These are phyloP conservation scores for Oryza punctata DNA, from an alignment of 176 grass and related monocot species.

Conservation along the genomic window DNA sequence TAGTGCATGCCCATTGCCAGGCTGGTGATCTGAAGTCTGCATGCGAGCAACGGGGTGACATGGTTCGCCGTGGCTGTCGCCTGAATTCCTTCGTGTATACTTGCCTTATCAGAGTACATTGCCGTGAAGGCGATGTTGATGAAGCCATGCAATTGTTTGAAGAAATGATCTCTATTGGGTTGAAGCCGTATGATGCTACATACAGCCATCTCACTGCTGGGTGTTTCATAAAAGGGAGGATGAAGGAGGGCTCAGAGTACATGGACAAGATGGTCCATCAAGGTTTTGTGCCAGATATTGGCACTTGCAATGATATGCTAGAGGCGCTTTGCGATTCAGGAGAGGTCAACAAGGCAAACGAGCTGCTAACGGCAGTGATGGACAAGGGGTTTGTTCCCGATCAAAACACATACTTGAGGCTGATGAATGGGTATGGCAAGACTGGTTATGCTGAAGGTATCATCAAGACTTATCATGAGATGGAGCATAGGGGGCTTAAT, in stretches of 20 bases:
- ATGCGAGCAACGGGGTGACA: conserved; percentile 43
- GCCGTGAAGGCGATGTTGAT: conserved; percentile 26
- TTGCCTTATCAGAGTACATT: conserved; percentile 56
- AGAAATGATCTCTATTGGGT: conserved; percentile 69
- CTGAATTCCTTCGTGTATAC: conserved; percentile 77
- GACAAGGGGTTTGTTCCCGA: conserved; percentile 59
- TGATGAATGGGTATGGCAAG: conserved; percentile 58
- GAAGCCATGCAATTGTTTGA: conserved; percentile 45
- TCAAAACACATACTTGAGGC: conserved; percentile 47
- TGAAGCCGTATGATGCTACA: conserved; percentile 73
- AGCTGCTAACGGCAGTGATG: conserved; percentile 52
- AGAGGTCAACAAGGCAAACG: conserved; percentile 56
- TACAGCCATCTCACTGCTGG: conserved; percentile 59
- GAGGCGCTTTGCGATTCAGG: conserved; percentile 44
- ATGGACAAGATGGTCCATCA: conserved; percentile 63
- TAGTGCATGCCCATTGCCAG: conserved; percentile 54
- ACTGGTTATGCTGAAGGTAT: conserved; percentile 50
- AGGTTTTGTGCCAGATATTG: conserved; percentile 48
- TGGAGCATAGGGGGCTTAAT: conserved; percentile 57
- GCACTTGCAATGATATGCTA: conserved; percentile 54
- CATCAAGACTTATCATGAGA: conserved; percentile 73
- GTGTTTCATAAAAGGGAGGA: conserved; percentile 50
- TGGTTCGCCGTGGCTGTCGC: conserved; percentile 55
- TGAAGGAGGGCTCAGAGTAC: conserved; percentile 47
- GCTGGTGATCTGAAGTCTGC: conserved; percentile 50